These are phyloP conservation scores for Leccinum solheimii DNA, from an alignment of 1,284 basidiomycete genomes.

Conservation along the genomic window DNA sequence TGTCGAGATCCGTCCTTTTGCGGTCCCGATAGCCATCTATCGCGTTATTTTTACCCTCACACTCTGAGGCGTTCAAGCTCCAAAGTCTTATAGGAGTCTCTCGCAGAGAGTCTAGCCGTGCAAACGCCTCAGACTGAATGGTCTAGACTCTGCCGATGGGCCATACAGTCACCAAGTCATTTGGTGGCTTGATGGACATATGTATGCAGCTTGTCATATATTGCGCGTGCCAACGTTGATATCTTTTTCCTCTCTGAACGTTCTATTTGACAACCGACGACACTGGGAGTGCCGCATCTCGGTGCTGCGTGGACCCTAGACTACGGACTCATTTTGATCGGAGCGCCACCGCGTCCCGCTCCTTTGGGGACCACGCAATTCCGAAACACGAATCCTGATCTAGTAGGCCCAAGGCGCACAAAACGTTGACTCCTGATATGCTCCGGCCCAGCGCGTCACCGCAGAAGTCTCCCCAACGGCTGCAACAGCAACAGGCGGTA, in stretches of 20 bases:
- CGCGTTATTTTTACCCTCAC: not conserved
- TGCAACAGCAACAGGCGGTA: constrained; percentile 36
- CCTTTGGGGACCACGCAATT: constrained; percentile 5
- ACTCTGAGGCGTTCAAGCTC: not conserved
- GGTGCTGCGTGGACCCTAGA: constrained; percentile 10
- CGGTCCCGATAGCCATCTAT: constrained; percentile 21
- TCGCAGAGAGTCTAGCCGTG: not conserved
- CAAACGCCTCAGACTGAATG: not conserved
- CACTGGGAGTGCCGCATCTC: constrained; percentile 10
- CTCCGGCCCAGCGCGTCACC: constrained; percentile 18
- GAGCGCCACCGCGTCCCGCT: constrained; percentile 31
- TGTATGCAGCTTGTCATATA: constrained; percentile 1
- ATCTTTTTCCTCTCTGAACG: constrained; percentile 1
- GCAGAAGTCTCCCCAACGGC: constrained; percentile 27
- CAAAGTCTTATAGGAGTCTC: not conserved
- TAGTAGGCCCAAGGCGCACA: not conserved
- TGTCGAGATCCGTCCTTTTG: constrained; percentile 5
- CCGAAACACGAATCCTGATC: not conserved
- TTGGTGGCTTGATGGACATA: constrained; percentile 32
- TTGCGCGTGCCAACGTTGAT: not conserved
- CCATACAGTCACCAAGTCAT: constrained; percentile 18
- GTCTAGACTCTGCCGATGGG: constrained; percentile 14
- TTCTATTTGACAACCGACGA: not conserved
- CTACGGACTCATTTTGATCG: constrained; percentile 9
- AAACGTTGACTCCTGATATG: constrained; percentile 15